Percentiles rank a stretch among this genome's conserved stretches.
Conservation (phyloP, 2,329 filamentous ascomycete genomes). For the Colletotrichum camelliae region DNA sequence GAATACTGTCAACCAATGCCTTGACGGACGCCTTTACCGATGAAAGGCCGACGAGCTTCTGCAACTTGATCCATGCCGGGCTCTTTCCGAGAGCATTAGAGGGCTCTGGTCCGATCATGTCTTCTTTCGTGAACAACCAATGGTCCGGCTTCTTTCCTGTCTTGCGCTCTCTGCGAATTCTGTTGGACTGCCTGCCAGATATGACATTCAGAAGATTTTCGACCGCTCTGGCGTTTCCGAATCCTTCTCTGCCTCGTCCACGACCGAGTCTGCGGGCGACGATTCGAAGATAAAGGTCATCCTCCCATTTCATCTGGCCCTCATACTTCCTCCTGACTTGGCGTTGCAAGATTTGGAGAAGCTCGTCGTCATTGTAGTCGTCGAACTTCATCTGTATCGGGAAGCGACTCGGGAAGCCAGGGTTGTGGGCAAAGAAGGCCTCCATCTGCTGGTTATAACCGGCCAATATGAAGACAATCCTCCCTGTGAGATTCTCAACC, state of each 20-base stretch:
- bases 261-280: conserved; percentile 65
- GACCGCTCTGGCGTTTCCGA: conserved; percentile 74
- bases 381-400: conserved; percentile 69
- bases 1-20: conserved; percentile 64
- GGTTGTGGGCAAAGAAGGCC: conserved; percentile 76
- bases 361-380: conserved; percentile 71
- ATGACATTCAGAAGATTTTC: conserved; percentile 66
- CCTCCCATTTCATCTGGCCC: conserved; percentile 63
- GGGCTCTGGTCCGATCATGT: conserved; percentile 75
- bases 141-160: conserved; percentile 53
- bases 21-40: conserved; percentile 68
- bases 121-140: conserved; percentile 65
- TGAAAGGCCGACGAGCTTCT: conserved; percentile 62
- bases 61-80: conserved; percentile 62
- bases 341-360: conserved; percentile 64
- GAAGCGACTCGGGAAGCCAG: conserved; percentile 72
- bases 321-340: conserved; percentile 60
- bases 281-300: conserved; percentile 69
- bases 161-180: conserved; percentile 55
- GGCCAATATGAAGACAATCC: conserved; percentile 74
- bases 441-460: conserved; percentile 81
- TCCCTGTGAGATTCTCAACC: conserved; percentile 73
- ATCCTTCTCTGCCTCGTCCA: conserved; percentile 68
- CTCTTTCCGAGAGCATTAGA: conserved; percentile 54
- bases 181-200: conserved; percentile 60